These are phyloP conservation scores for Globisporangium acanthophoron DNA, from an alignment of 352 stramenopile genomes.

Conservation along the genomic window DNA sequence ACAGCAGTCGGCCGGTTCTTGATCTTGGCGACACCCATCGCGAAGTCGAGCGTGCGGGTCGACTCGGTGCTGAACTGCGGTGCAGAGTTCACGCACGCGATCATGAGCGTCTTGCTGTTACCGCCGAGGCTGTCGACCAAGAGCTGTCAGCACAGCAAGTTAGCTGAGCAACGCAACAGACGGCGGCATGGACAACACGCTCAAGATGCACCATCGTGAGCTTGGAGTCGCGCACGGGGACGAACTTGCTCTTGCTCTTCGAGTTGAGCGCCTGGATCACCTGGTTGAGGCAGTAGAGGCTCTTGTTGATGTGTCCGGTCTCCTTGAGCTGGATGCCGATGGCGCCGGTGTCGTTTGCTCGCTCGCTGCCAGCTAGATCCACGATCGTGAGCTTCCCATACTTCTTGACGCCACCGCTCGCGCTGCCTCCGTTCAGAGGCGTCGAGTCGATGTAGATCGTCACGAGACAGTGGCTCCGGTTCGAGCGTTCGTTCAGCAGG, in stretches of 20 bases:
- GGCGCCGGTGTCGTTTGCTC: conserved; percentile 51
- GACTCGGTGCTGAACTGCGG: conserved; percentile 58
- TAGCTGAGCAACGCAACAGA: neutral
- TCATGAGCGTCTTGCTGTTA: conserved; percentile 76
- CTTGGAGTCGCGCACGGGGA: conserved; percentile 69
- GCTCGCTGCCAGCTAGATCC: conserved; percentile 66
- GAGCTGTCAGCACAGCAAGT: conserved; percentile 18
- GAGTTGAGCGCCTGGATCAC: conserved; percentile 72
- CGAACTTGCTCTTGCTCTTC: conserved; percentile 45
- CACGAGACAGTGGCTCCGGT: conserved; percentile 71
- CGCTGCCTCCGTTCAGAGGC: conserved; percentile 15
- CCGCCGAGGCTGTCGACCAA: conserved; percentile 66
- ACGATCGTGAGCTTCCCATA: conserved; percentile 79
- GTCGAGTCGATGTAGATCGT: conserved; percentile 74
- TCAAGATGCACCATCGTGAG: conserved; percentile 45
- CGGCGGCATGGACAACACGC: neutral
- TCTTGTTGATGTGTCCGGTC: conserved; percentile 77
- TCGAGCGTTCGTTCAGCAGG: conserved; percentile 61
- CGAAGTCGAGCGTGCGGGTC: conserved; percentile 65
- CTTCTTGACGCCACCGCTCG: conserved; percentile 25
- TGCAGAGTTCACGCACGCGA: conserved; percentile 62
- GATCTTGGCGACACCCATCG: conserved; percentile 77
- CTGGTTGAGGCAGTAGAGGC: conserved; percentile 67
- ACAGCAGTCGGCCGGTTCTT: conserved; percentile 64
- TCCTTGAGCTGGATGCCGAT: conserved; percentile 63